Conservation (phyloP, 2,329 filamentous ascomycete genomes). For the Pestalotiopsis fici region DNA sequence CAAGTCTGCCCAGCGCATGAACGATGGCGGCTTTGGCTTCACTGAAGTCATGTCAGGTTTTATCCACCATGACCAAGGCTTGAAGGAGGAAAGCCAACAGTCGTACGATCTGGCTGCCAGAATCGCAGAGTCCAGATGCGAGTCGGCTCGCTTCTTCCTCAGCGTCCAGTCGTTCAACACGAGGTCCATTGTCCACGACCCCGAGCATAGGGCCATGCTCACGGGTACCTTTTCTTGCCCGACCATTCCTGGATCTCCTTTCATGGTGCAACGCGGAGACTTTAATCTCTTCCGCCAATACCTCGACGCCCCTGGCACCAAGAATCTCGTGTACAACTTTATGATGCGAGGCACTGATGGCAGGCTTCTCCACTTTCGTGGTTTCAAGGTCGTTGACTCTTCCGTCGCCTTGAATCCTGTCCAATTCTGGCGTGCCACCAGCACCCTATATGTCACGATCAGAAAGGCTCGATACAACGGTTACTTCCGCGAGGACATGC, state of each 20-base stretch:
- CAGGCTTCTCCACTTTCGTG: constrained; percentile 57
- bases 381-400: constrained; percentile 63
- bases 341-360: constrained; percentile 58
- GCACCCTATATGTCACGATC: constrained; percentile 63
- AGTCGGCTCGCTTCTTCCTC: constrained; percentile 60
- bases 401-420: constrained; percentile 56
- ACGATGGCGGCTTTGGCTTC: constrained; percentile 57
- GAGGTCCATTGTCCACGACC: constrained; percentile 43
- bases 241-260: constrained; percentile 55
- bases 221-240: constrained; percentile 62
- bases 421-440: constrained; percentile 63
- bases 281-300: constrained; percentile 60
- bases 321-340: constrained; percentile 63
- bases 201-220: constrained; percentile 52
- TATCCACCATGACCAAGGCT: constrained; percentile 47
- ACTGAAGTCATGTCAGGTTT: constrained; percentile 67
- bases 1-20: constrained; percentile 40
- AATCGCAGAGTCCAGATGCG: constrained; percentile 52
- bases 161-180: constrained; percentile 59
- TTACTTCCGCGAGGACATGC: constrained; percentile 24
- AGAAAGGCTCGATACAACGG: constrained; percentile 35
- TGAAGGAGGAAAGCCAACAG: constrained; percentile 45
- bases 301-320: constrained; percentile 54
- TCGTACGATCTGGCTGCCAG: constrained; percentile 55
- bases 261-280: constrained; percentile 59